These are phyloP conservation scores for Yamadazyma tumulicola DNA, from an alignment of 805 yeast genomes.

Conservation along the genomic window DNA sequence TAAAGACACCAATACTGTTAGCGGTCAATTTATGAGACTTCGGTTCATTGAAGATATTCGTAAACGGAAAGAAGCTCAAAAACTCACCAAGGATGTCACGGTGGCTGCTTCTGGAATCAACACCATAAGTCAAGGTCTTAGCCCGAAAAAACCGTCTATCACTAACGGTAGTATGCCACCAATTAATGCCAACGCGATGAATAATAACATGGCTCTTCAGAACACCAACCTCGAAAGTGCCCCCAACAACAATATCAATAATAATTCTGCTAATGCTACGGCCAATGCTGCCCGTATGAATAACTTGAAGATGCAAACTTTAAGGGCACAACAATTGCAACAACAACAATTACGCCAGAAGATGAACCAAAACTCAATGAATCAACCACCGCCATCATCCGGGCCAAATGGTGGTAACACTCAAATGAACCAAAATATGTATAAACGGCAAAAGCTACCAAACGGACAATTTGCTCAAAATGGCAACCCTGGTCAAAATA, in stretches of 20 bases:
- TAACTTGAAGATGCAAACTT: conserved; percentile 11
- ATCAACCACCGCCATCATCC: too few relatives aligned
- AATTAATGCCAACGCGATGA: conserved; percentile 13
- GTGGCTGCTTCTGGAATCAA: conserved; percentile 18
- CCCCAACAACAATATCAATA: conserved; percentile 15
- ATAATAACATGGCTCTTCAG: too few relatives aligned
- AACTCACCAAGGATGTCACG: conserved; percentile 39
- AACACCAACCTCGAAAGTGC: too few relatives aligned
- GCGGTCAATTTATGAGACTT: conserved; percentile 75
- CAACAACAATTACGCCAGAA: conserved; percentile 16
- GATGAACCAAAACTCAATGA: too few relatives aligned
- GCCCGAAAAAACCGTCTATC: conserved; percentile 3
- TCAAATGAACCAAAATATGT: too few relatives aligned
- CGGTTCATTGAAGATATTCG: conserved; percentile 87
- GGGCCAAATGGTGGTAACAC: too few relatives aligned
- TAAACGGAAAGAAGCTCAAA: conserved; percentile 51
- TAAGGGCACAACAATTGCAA: conserved; percentile 15
- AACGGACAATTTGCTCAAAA: conserved; percentile 16
- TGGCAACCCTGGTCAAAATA: too few relatives aligned
- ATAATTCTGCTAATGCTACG: conserved; percentile 10
- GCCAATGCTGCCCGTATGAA: not conserved
- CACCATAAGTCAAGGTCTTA: conserved; percentile 7
- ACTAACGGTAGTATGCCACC: conserved; percentile 2
- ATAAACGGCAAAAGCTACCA: conserved; percentile 10
- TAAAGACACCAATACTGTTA: conserved; percentile 18